Conservation (phyloP, 768 basidiomycete genomes). For the Auricularia auricula-judae region DNA sequence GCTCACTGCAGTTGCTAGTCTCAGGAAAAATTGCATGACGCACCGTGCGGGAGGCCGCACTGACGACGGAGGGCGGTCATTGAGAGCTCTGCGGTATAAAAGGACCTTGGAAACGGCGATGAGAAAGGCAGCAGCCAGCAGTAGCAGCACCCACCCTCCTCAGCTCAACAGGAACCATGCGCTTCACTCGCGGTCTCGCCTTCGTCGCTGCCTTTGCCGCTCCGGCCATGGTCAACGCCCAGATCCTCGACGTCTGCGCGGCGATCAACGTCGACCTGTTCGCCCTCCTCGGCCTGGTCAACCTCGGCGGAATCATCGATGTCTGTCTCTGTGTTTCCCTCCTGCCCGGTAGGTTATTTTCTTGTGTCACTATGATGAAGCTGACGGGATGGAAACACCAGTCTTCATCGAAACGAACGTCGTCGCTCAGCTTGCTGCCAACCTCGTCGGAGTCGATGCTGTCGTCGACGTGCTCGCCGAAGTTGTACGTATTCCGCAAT, state of each 20-base stretch:
- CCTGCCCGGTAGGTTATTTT: not conserved
- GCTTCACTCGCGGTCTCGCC: not conserved
- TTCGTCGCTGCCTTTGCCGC: not conserved
- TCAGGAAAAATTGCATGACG: too few relatives aligned
- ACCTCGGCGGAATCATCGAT: constrained; percentile 26
- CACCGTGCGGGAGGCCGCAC: too few relatives aligned
- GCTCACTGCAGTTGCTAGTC: too few relatives aligned
- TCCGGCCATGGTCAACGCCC: not conserved
- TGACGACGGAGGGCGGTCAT: too few relatives aligned
- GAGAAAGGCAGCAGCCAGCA: not conserved
- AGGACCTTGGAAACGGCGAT: not conserved
- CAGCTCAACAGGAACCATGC: not conserved
- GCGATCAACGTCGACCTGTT: constrained; percentile 23
- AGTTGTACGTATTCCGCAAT: constrained; percentile 20
- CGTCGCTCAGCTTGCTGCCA: constrained; percentile 20
- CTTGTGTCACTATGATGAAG: not conserved
- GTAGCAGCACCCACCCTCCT: not conserved
- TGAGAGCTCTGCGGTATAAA: too few relatives aligned
- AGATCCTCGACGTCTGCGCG: constrained; percentile 28
- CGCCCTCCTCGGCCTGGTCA: constrained; percentile 17
- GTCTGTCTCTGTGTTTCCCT: constrained; percentile 34
- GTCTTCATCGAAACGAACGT: constrained; percentile 23
- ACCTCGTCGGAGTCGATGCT: constrained; percentile 18
- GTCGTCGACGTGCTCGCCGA: constrained; percentile 22
- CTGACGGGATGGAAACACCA: constrained; percentile 13